A percentile compares a stretch with the other conserved stretches of the same genome.
These are phyloP conservation scores for Fusarium sublunatum DNA, from an alignment of 2,329 filamentous ascomycete species.

Conservation along the genomic window DNA sequence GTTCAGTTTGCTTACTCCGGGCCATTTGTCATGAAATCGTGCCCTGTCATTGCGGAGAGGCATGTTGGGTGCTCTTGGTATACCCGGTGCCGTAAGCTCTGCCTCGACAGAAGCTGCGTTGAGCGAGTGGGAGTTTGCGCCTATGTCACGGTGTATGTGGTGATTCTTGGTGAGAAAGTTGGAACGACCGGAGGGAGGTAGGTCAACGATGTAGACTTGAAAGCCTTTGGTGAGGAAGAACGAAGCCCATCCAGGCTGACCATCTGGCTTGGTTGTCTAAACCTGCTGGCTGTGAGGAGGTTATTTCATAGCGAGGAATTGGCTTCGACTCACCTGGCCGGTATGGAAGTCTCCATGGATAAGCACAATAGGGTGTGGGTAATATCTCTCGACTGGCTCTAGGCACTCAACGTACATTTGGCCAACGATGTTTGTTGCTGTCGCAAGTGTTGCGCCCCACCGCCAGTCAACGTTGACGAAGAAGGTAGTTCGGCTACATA, in stretches of 20 bases:
- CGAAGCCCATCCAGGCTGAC: constrained; percentile 58
- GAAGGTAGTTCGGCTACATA: constrained; percentile 39
- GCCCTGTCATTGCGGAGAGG: constrained; percentile 44
- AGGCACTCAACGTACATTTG: constrained; percentile 53
- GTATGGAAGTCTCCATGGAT: constrained; percentile 54
- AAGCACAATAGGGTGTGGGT: constrained; percentile 47
- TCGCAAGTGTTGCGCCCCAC: constrained; percentile 15
- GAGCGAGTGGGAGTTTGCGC: constrained; percentile 26
- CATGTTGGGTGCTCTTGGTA: constrained; percentile 12
- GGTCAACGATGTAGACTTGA: constrained; percentile 57
- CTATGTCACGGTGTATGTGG: constrained; percentile 40
- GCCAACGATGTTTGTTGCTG: constrained; percentile 37
- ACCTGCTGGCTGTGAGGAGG: constrained; percentile 40
- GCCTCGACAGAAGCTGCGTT: constrained; percentile 42
- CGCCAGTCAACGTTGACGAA: constrained; percentile 45
- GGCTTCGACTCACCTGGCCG: constrained; percentile 44
- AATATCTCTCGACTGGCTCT: constrained; percentile 32
- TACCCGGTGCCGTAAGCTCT: constrained; percentile 50
- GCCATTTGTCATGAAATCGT: constrained; percentile 53
- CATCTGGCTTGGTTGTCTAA: constrained; percentile 61
- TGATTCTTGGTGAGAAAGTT: constrained; percentile 38
- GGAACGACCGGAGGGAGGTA: constrained; percentile 55
- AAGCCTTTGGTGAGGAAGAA: constrained; percentile 57
- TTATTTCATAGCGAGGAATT: too few relatives aligned
- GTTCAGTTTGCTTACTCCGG: constrained; percentile 45